A percentile compares a stretch with the other conserved stretches of the same genome.
Evolutionary conservation across 352 stramenopile genomes (phyloP).

Genomic region (Globisporangium solare): DNA sequence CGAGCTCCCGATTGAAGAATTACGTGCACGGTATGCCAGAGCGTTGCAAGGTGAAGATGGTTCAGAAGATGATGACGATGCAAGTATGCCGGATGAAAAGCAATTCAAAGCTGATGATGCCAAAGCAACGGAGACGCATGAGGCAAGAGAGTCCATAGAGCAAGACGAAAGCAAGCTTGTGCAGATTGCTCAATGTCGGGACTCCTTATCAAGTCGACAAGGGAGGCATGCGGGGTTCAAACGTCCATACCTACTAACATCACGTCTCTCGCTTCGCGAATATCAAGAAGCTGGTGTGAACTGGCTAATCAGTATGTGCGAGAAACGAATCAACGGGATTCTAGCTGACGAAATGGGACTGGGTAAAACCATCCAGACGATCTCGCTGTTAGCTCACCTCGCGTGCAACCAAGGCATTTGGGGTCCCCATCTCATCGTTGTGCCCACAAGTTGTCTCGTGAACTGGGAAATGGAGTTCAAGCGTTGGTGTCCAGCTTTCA

Average conservation of each 20-base stretch:
- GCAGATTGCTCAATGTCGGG: neutral
- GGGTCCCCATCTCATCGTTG: conserved; percentile 98
- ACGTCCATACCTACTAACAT: conserved; percentile 67
- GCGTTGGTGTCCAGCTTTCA: conserved; percentile 95
- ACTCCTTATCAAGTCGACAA: neutral
- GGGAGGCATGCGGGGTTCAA: conserved; percentile 26
- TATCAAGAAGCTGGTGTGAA: conserved; percentile 91
- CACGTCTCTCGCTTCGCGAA: conserved; percentile 56
- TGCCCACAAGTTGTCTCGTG: conserved; percentile 97
- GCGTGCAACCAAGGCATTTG: conserved; percentile 90
- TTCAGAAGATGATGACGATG: neutral
- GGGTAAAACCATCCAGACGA: conserved; percentile 99
- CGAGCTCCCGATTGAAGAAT: conserved; percentile 87
- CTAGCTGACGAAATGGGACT: conserved; percentile 96
- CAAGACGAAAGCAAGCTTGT: neutral
- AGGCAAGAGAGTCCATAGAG: neutral
- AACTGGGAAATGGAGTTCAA: conserved; percentile 99
- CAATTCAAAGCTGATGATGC: too few relatives aligned
- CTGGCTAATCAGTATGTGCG: conserved; percentile 98
- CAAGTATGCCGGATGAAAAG: neutral
- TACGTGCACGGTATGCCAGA: conserved; percentile 59
- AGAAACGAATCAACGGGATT: conserved; percentile 97
- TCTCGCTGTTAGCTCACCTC: conserved; percentile 95
- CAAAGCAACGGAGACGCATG: too few relatives aligned
- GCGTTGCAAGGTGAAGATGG: neutral